A percentile compares a stretch with the other conserved stretches of the same genome.
phyloP scores from a whole-genome alignment of 352 stramenopile species.

The Pythium aquatile region DNA sequence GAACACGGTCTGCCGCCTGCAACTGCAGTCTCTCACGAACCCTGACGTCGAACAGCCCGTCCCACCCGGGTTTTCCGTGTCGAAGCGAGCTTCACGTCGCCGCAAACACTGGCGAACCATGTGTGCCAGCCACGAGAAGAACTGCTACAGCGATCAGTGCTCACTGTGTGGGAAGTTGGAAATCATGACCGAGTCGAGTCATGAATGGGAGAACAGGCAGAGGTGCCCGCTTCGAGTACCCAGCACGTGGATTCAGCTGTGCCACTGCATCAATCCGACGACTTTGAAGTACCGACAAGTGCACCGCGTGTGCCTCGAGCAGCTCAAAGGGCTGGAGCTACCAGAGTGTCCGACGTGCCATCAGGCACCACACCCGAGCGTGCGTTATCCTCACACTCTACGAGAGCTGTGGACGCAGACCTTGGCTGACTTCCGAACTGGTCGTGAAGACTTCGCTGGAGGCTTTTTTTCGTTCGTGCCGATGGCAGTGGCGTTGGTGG shows the following conservation, averaged over 20 bases:
- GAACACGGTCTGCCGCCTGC: slow-evolving; percentile 20
- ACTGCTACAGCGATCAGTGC: slow-evolving; percentile 38
- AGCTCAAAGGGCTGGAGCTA: not conserved
- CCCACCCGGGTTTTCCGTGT: not conserved
- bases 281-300: slow-evolving; percentile 27
- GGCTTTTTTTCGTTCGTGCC: slow-evolving; percentile 48
- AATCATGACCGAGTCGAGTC: slow-evolving; percentile 24
- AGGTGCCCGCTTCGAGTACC: slow-evolving; percentile 29
- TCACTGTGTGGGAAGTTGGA: slow-evolving; percentile 35
- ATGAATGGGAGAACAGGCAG: slow-evolving; percentile 34
- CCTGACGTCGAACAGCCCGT: slow-evolving; percentile 2
- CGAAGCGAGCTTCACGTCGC: slow-evolving; percentile 8
- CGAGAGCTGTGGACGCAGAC: slow-evolving; percentile 33
- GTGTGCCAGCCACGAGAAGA: slow-evolving; percentile 27
- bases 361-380: not conserved
- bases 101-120: slow-evolving; percentile 32
- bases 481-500: slow-evolving; percentile 32
- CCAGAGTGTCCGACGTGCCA: slow-evolving; percentile 23
- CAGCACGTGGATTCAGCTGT: slow-evolving; percentile 46
- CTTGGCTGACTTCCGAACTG: slow-evolving; percentile 32
- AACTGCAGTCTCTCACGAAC: not conserved
- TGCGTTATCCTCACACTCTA: slow-evolving; percentile 28
- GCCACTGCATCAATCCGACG: slow-evolving; percentile 34
- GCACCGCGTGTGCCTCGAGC: slow-evolving; percentile 41
- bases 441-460: slow-evolving; percentile 36